Base-by-base conservation (phyloP, 208 protist genomes). In the Wallacemonas sp. region DNA sequence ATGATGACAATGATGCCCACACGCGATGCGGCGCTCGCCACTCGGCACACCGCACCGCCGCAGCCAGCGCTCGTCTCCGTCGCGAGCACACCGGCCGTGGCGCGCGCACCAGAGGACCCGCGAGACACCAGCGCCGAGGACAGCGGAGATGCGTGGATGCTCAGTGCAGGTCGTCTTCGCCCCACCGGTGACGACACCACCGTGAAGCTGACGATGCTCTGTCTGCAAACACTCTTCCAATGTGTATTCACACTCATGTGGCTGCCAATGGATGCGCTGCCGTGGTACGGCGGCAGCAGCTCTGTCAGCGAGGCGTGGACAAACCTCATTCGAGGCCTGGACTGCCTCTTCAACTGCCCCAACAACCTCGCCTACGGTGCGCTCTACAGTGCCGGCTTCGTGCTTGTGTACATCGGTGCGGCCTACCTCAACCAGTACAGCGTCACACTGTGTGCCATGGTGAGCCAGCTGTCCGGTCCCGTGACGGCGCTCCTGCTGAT, bases 401-500 rank as follows among this genome's bases (percentile, higher is more conserved):
- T 85, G 0, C 42, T 76, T 8, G 70, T 73, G 9, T 89, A 89
- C 62, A 65, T 85, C 42, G 70, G 66, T 1, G 62, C 75, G 4
- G 78, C 78, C 10, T 85, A 89, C 63, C 68, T 89, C 3, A 82
- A 89, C 46, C 82, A 83, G 37, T 81, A 79, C 73, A 85, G 76
- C 37, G 82, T 85, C 29, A 89, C 82, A 39, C 71, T 89, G 15
- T 85, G 79, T 46, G 72, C 82, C 33, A 81, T 89, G 79, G 82
- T 89, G 36, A 76, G 65, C 26, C 82, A 89, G 52, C 68, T 89
- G 34, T 65, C 78, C 0, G 77, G 63, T 0, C 82, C 82, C 41
- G 59, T 76, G 55, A 85, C 82, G 6, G 82, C 82, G 15, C 62
- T 89, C 19, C 33, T 85, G 5, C 72, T 89, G 0, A 60, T 89